phyloP scores from a whole-genome alignment of 345 rosid genomes.

The Geranium brycei region DNA sequence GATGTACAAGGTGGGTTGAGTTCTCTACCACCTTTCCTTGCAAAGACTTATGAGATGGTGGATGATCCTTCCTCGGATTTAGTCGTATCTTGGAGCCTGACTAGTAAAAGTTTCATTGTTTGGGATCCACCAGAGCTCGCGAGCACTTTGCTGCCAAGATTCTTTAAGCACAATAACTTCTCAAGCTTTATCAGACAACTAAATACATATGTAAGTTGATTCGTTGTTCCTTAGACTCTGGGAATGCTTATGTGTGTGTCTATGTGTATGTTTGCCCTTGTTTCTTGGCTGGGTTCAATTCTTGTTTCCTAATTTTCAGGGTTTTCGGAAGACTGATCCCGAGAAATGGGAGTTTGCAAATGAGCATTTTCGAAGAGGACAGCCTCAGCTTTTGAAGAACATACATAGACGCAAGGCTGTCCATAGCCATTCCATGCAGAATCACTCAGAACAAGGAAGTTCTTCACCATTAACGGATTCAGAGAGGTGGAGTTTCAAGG shows the following conservation, averaged over 20 bases:
- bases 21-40: slow-evolving; percentile 13
- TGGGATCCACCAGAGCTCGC: slow-evolving; percentile 25
- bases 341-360: slow-evolving; percentile 93
- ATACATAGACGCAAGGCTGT: slow-evolving; percentile 85
- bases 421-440: slow-evolving; percentile 73
- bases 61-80: slow-evolving; percentile 15
- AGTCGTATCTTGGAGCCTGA: slow-evolving; percentile 13
- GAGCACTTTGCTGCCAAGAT: slow-evolving; percentile 37
- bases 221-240: neutral
- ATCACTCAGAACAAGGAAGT: slow-evolving; percentile 38
- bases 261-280: neutral
- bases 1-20: too few relatives aligned
- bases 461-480: slow-evolving; percentile 37
- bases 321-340: slow-evolving; percentile 69
- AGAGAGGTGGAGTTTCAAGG: slow-evolving; percentile 54
- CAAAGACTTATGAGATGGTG: slow-evolving; percentile 19
- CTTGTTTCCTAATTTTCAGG: slow-evolving; percentile 29
- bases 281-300: slow-evolving; percentile 7
- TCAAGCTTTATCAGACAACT: slow-evolving; percentile 30
- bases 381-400: slow-evolving; percentile 64
- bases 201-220: slow-evolving; percentile 4
- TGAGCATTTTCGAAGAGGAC: slow-evolving; percentile 68
- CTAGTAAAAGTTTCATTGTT: slow-evolving; percentile 15
- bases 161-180: slow-evolving; percentile 74
- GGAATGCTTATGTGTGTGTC: neutral